These are phyloP conservation scores for Leishmania lainsoni DNA, from an alignment of 208 protist genomes.

Conservation along the genomic window DNA sequence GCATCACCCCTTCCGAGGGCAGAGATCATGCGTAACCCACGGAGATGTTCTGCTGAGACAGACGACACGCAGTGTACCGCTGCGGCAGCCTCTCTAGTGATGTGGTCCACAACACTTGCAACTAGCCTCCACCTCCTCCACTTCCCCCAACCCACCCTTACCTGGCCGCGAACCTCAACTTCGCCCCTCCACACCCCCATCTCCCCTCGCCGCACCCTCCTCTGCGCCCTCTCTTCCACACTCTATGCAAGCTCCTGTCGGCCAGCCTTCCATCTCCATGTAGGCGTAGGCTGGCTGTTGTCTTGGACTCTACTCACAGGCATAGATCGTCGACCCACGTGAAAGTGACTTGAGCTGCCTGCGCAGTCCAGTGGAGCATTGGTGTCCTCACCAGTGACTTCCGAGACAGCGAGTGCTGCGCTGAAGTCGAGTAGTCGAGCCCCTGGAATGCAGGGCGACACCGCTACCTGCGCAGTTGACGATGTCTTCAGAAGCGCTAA, in stretches of 20 bases:
- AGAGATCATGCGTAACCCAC: neutral
- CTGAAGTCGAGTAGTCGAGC: too few species aligned
- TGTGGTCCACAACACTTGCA: neutral
- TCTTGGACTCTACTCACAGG: too few species aligned
- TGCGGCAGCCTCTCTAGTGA: neutral
- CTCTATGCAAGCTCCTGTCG: neutral
- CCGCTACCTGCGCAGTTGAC: slow-evolving; percentile 21
- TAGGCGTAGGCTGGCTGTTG: too few species aligned
- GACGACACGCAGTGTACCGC: neutral
- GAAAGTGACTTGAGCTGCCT: too few species aligned
- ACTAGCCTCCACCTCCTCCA: neutral
- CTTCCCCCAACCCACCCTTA: neutral
- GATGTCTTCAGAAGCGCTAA: slow-evolving; percentile 46
- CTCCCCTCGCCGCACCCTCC: neutral
- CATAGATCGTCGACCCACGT: too few species aligned
- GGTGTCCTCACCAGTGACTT: too few species aligned
- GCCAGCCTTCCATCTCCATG: too few species aligned
- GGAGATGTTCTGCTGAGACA: neutral
- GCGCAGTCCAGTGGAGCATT: too few species aligned
- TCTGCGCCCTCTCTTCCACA: slow-evolving; percentile 1
- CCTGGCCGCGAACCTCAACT: neutral
- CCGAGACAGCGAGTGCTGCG: too few species aligned
- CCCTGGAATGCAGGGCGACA: too few species aligned
- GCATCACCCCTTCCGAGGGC: neutral
- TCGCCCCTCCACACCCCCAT: neutral